Conservation (phyloP, 2,329 filamentous ascomycete species). For the Nigrospora oryzae region DNA sequence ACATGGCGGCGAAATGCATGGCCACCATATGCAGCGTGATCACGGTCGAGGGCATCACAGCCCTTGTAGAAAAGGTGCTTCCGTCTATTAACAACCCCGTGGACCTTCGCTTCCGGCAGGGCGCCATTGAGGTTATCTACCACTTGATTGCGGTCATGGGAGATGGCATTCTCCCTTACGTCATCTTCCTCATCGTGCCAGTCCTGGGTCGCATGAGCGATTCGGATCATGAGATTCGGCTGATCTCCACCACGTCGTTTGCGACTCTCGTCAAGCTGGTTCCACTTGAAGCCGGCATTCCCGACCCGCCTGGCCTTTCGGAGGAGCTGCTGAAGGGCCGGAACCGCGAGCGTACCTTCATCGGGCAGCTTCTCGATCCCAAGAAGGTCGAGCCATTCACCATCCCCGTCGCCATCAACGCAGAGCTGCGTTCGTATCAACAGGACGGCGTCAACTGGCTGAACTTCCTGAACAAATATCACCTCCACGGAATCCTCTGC, state of each 20-base stretch:
- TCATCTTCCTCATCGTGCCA: conserved; percentile 97
- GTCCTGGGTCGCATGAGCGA: conserved; percentile 98
- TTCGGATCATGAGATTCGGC: conserved; percentile 87
- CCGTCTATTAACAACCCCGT: conserved; percentile 86
- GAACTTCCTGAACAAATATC: conserved; percentile 94
- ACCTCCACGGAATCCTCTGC: conserved; percentile 94
- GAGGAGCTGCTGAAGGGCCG: conserved; percentile 80
- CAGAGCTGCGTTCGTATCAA: conserved; percentile 91
- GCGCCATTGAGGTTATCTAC: conserved; percentile 90
- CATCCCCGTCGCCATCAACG: conserved; percentile 95
- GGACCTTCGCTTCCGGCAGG: conserved; percentile 83
- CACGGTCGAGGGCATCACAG: conserved; percentile 89
- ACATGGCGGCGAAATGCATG: conserved; percentile 94
- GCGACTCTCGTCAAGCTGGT: conserved; percentile 96
- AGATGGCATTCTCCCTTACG: conserved; percentile 88
- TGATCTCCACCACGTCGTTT: conserved; percentile 94
- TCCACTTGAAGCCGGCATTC: conserved; percentile 92
- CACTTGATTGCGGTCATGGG: conserved; percentile 98
- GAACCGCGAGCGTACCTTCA: conserved; percentile 92
- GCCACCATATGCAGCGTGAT: conserved; percentile 97
- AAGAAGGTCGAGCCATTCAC: conserved; percentile 94
- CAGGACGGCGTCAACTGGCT: conserved; percentile 99
- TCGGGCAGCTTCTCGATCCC: conserved; percentile 88
- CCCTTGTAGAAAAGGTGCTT: conserved; percentile 84
- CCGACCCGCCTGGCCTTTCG: conserved; percentile 88